These are phyloP conservation scores for Boletus edulis DNA, from an alignment of 768 basidiomycete genomes.

Conservation along the genomic window DNA sequence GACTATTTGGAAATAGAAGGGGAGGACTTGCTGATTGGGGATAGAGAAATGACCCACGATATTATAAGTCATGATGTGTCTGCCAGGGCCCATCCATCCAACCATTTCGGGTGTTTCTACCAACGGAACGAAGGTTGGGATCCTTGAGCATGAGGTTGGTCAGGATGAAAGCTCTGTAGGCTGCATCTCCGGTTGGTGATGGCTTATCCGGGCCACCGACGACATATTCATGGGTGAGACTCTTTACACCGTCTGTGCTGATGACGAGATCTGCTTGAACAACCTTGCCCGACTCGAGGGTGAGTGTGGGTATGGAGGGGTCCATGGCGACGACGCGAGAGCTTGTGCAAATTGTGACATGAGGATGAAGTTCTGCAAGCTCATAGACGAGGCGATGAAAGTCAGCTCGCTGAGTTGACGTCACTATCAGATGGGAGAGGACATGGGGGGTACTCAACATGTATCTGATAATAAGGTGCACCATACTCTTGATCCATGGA, in stretches of 20 bases:
- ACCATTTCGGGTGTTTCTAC: conserved; percentile 53
- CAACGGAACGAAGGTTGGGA: conserved; percentile 47
- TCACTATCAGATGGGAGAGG: neutral
- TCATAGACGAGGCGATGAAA: conserved; percentile 40
- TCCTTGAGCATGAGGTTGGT: conserved; percentile 45
- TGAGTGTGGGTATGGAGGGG: conserved; percentile 33
- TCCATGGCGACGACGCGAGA: conserved; percentile 37
- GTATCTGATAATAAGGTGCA: conserved; percentile 33
- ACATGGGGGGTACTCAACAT: conserved; percentile 24
- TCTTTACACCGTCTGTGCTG: conserved; percentile 55
- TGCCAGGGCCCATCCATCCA: conserved; percentile 56
- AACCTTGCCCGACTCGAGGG: conserved; percentile 41
- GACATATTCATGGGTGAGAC: conserved; percentile 44
- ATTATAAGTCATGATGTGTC: conserved; percentile 45
- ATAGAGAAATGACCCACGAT: conserved; percentile 33
- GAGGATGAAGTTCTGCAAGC: conserved; percentile 35
- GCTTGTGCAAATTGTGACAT: conserved; percentile 32
- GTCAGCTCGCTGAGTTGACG: conserved; percentile 39
- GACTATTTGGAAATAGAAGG: too few species aligned
- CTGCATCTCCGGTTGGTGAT: conserved; percentile 59
- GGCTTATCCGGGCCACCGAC: conserved; percentile 47
- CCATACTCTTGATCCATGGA: conserved; percentile 32
- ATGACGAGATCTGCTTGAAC: conserved; percentile 44
- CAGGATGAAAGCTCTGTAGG: conserved; percentile 55
- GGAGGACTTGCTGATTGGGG: too few species aligned